Conservation (phyloP, 495 filamentous ascomycete species). For the Lichina pygmaea region DNA sequence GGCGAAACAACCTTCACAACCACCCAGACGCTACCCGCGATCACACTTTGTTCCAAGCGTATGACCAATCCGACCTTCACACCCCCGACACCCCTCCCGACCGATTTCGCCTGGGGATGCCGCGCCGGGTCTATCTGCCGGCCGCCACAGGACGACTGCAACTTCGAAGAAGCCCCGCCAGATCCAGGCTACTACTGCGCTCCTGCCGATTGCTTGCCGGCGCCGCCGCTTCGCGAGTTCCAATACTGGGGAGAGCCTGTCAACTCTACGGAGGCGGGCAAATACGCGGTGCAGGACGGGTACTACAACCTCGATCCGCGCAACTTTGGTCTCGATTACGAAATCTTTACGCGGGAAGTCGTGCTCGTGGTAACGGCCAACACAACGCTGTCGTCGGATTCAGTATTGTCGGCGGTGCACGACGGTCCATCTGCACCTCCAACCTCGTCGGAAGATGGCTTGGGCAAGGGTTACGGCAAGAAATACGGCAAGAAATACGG, state of each 20-base stretch:
- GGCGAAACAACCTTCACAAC: neutral
- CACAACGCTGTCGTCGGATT: neutral
- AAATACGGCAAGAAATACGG: neutral
- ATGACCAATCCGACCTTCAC: neutral
- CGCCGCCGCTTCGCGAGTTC: constrained; percentile 12
- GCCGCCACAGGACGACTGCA: constrained; percentile 20
- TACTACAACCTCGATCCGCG: constrained; percentile 40
- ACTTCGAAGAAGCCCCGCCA: constrained; percentile 26
- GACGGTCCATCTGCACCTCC: neutral
- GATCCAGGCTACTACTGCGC: constrained; percentile 23
- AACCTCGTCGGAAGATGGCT: neutral
- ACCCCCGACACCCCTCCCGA: constrained; percentile 9
- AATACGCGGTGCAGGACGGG: constrained; percentile 22
- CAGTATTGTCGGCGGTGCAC: neutral
- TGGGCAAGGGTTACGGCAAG: neutral
- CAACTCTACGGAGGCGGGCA: constrained; percentile 13
- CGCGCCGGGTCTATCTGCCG: constrained; percentile 32
- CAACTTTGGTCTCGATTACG: constrained; percentile 32
- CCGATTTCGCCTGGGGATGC: constrained; percentile 30
- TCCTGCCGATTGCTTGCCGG: constrained; percentile 23
- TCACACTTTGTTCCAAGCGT: neutral
- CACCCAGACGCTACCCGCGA: neutral
- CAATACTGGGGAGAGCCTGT: constrained; percentile 14
- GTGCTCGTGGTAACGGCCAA: neutral
- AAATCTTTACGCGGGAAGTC: constrained; percentile 22